phyloP scores from a whole-genome alignment of 2,329 filamentous ascomycete species.

The Ophiostoma sp. region DNA sequence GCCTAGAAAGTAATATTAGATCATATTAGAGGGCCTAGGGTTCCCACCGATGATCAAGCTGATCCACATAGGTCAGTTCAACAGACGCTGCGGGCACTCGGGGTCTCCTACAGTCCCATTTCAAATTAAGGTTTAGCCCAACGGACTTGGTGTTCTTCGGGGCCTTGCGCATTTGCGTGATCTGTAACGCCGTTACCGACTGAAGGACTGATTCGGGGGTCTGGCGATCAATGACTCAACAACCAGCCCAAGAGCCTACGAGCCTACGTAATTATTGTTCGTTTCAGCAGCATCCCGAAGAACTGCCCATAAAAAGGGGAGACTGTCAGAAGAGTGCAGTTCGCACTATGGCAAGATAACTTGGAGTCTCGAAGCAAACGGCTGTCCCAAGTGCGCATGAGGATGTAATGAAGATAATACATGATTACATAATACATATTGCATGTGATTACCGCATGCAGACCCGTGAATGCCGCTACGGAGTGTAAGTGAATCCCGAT shows the following conservation, averaged over 20 bases:
- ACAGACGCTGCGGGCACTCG: background rate
- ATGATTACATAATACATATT: background rate
- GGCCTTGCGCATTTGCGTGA: background rate
- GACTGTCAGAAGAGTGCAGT: too few species aligned
- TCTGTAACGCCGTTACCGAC: too few species aligned
- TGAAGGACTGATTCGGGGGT: too few species aligned
- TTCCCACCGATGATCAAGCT: background rate
- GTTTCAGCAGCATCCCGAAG: too few species aligned
- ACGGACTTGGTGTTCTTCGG: background rate
- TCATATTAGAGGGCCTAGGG: background rate
- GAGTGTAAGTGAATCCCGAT: conserved; percentile 8
- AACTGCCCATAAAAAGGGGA: too few species aligned
- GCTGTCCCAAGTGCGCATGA: too few species aligned
- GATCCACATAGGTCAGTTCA: conserved; percentile 4
- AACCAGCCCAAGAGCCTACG: too few species aligned
- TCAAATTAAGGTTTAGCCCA: conserved; percentile 11
- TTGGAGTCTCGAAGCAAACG: too few species aligned
- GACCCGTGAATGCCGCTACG: background rate
- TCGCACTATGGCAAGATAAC: too few species aligned
- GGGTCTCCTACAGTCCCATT: background rate
- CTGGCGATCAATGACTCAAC: too few species aligned
- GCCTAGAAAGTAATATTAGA: too few species aligned
- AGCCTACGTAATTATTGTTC: too few species aligned
- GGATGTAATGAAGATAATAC: background rate
- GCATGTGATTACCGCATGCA: background rate